A percentile compares a stretch with the other conserved stretches of the same genome.
Evolutionary conservation across 495 filamentous ascomycete genomes (phyloP).

Genomic region (Xylaria cubensis): DNA sequence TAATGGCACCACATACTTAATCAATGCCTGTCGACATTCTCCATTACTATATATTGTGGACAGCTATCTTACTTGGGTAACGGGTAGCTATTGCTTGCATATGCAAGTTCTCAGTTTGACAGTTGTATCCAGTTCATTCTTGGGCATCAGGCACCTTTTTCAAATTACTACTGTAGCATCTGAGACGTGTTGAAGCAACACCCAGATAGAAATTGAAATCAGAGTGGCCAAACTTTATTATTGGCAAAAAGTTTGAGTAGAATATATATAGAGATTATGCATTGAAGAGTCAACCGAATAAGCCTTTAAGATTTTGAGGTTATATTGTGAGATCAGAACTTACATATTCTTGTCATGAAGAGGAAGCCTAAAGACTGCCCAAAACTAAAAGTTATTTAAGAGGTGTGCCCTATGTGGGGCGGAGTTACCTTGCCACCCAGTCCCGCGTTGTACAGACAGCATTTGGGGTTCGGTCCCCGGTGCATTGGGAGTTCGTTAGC

Average conservation of each 20-base stretch:
- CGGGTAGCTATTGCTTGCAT: not conserved
- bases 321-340: no score
- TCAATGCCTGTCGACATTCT: not conserved
- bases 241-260: not conserved
- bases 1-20: not conserved
- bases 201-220: not conserved
- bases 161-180: not conserved
- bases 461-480: not conserved
- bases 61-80: not conserved
- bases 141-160: constrained; percentile 5
- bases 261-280: no score
- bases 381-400: not conserved
- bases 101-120: constrained; percentile 9
- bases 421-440: no score
- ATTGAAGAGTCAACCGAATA: no score
- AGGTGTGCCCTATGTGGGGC: no score
- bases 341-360: no score
- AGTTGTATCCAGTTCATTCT: not conserved
- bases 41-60: not conserved
- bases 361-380: not conserved
- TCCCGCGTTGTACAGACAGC: no score
- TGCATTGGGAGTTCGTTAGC: not conserved
- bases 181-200: not conserved
- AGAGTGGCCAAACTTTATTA: not conserved
- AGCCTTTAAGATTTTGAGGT: no score